Evolutionary conservation across 106 monocot species (phyloP), one percentile per base, ranked within the genome.

Genomic region (Acorus gramineus): DNA sequence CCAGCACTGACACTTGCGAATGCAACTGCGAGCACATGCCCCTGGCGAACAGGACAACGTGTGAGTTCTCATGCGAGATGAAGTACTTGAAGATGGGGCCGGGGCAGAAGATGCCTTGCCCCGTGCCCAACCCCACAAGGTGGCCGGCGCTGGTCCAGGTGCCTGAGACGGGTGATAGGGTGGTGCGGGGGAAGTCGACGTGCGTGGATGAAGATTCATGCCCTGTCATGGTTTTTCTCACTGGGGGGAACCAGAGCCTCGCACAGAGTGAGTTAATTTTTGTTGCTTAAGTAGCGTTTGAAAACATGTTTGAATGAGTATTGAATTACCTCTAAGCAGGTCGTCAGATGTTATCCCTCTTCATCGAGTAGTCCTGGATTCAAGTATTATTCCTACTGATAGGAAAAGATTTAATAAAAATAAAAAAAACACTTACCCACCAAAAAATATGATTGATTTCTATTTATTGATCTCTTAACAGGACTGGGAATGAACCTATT

Each of bases 111-210:
- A 45, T 4, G 12, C 11, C 63, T 2, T 63, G 63, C 11, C 63
- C 63, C 1, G 13, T 49, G 44, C 44, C 63, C 3, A 47, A 63
- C 7, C 63, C 63, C 4, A 4, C 48, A 0, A 7, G 55, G 5
- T 74, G 74, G 74, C 74, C 74, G 13, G 61, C 49, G 4, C 49
- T 74, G 6, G 11, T 74, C 45, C 68, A 67, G n/a, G 52, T 74
- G 8, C 74, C 74, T 28, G 5, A 28, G 28, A 5, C 55, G 28
- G 28, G 28, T 1, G 28, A 28, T 68, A 4, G 68, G 62, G 52
- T 68, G n/a, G 10, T 68, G 74, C 6, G 66, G 66, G n/a, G 59
- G 42, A 7, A 49, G 47, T 42, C 55, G 12, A 62, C 67, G 1
- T 74, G 74, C 55, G 68, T 53, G 55, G 9, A 11, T 7, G 5